These are phyloP conservation scores for Penicillium brasilianum DNA, from an alignment of 2,329 filamentous ascomycete genomes.

Conservation along the genomic window DNA sequence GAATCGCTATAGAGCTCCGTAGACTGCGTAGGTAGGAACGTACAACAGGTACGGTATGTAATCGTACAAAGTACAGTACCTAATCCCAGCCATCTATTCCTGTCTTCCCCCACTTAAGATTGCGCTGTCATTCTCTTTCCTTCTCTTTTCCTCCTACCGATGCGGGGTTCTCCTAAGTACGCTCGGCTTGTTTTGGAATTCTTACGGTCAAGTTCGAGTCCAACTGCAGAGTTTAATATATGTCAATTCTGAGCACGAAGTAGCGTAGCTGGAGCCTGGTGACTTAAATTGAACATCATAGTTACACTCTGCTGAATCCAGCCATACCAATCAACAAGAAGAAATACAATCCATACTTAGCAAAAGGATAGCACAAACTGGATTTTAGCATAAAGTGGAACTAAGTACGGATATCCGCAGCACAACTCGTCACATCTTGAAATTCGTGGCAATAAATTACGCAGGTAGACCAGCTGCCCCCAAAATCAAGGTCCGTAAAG, in stretches of 20 bases:
- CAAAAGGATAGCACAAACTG: conserved; percentile 14
- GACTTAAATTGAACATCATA: no score
- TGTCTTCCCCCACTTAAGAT: background rate
- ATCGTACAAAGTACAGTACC: no score
- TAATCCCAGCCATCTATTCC: background rate
- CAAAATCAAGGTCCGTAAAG: background rate
- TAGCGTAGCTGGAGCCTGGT: no score
- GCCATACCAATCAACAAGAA: background rate
- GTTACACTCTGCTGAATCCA: background rate
- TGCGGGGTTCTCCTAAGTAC: no score
- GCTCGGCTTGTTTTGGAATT: background rate
- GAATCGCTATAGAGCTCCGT: no score
- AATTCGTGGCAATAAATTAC: conserved; percentile 23
- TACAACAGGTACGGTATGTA: no score
- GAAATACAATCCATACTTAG: conserved; percentile 9
- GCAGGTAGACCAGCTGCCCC: background rate
- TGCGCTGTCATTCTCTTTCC: background rate
- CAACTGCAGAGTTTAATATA: background rate
- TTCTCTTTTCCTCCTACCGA: no score
- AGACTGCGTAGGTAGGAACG: no score
- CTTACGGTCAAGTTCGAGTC: background rate
- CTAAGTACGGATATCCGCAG: conserved; percentile 20
- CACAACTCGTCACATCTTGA: conserved; percentile 30
- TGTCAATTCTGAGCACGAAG: background rate
- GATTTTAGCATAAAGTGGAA: conserved; percentile 10